Conservation (phyloP, 2,329 filamentous ascomycete genomes). For the Xylaria polymorpha region DNA sequence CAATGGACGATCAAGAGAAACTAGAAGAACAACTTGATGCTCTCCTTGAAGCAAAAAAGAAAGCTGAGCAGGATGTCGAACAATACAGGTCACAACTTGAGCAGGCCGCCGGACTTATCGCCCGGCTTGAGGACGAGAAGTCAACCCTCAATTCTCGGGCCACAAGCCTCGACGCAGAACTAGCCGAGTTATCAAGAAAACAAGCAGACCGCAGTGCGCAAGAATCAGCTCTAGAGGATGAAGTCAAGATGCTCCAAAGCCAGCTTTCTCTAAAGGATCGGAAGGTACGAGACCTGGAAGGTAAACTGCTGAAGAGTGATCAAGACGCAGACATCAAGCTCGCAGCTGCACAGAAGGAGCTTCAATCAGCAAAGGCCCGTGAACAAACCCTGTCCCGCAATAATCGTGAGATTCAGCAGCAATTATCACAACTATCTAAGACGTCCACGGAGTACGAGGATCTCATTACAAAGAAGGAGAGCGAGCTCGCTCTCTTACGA, state of each 20-base stretch:
- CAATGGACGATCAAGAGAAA: conserved; percentile 92
- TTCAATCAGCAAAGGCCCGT: conserved; percentile 77
- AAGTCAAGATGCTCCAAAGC: conserved; percentile 91
- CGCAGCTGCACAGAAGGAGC: conserved; percentile 79
- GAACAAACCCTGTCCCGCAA: conserved; percentile 83
- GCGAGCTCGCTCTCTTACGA: conserved; percentile 86
- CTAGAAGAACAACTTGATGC: conserved; percentile 94
- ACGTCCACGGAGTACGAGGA: conserved; percentile 97
- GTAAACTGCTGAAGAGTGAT: conserved; percentile 83
- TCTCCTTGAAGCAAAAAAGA: conserved; percentile 88
- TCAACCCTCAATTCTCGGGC: conserved; percentile 75
- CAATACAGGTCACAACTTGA: conserved; percentile 84
- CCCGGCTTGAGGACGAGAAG: conserved; percentile 88
- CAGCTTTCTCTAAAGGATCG: conserved; percentile 89
- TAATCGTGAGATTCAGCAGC: conserved; percentile 83
- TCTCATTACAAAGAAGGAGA: conserved; percentile 91
- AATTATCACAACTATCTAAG: conserved; percentile 86
- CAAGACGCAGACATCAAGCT: conserved; percentile 91
- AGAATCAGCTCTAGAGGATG: conserved; percentile 80
- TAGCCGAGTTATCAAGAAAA: conserved; percentile 75
- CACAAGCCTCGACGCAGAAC: conserved; percentile 74
- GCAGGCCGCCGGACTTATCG: conserved; percentile 89
- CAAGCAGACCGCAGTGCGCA: conserved; percentile 80
- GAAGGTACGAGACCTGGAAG: conserved; percentile 88
- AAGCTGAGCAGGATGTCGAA: conserved; percentile 85